Base-by-base conservation (phyloP, 2,329 filamentous ascomycete genomes). In the Fusarium odoratissimum region DNA sequence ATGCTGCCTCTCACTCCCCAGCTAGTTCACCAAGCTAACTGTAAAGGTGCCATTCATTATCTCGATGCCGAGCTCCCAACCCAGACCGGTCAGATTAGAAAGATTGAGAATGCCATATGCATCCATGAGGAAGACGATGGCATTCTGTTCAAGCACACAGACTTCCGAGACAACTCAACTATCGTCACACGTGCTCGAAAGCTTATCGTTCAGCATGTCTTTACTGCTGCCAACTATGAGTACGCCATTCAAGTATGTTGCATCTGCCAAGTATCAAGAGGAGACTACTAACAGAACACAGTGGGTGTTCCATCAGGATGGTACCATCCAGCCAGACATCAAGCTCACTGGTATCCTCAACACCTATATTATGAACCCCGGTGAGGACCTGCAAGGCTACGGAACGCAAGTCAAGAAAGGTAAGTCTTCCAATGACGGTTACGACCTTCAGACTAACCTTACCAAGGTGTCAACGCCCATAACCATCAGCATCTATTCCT, bases 401-500 rank as follows among this genome's bases (percentile, higher is more conserved):
- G 52, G 52, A 23, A 55, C 52, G 1, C 52, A 55, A 44, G 52
- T 44, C 28, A 55, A 55, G 52, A 55, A 55, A 16, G 52, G 52
- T 31, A 31, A 31, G 52, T 41, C 17, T 30, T 16, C 14, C 10
- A 40, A n/a, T 9, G 19, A 7, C 13, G 6, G 33, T 2, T 10
- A 17, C 11, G 28, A 4, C 19, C 16, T 14, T 5, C 8, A 11
- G 25, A 14, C 52, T 55, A n/a, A 55, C 11, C 8, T 3, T 5
- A 14, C 21, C 11, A 8, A 55, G 52, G 52, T 11, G 86, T 97
- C 78, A 97, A 97, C 78, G 95, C 95, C 1, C 95, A 97, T 84
- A 97, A 97, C 84, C 95, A 98, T 82, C 95, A 98, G 82, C 95
- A 98, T 82, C 88, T 98, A 38, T 98, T 98, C 89, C 97, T 94